Base-by-base conservation (phyloP, 1,284 basidiomycete genomes). In the Rhodotorula sp. region DNA sequence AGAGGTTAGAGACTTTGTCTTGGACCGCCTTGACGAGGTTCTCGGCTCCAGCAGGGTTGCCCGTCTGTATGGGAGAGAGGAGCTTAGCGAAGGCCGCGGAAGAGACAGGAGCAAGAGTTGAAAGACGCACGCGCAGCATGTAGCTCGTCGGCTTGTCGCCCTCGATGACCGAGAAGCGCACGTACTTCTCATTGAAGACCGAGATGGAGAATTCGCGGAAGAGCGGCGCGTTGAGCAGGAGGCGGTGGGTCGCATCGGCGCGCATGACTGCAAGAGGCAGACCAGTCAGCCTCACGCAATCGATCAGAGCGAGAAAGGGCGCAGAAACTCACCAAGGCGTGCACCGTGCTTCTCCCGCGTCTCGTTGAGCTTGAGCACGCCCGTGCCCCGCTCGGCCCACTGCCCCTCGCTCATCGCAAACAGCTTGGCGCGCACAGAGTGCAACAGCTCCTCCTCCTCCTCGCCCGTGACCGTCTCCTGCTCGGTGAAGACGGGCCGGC, bases 201-300 rank as follows among this genome's bases (percentile, higher is more conserved):
- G 74, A 73, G 67, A 78, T 74, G 25, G 62, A 64, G 70, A 79
- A 78, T 48, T 71, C 71, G 34, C 68, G 50, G 71, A 79, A 79
- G 21, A 79, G 67, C 10, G 72, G 65, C 41, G 77, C 72, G 62
- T 79, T 79, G 56, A 79, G 74, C 27, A 79, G 66, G 2, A 79
- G 65, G 25, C 78, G 74, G 56, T 78, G 78, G 14, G 77, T 78
- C 7, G 77, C 77, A 49, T 78, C 78, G 25, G 77, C 74, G 44
- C 78, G 73, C 78, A 79, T 79, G 48, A 79, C 77, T 77, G 58
- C 46, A 21, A 4, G 2, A 23, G 21, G 46, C 27, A 27, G 23
- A 8, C 7, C 7, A 42, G 50, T 55, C 45, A 49, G 53, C 5
- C 10, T 21, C 23, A 7, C 23, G 5, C 14, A 13, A 4, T 27